Evolutionary conservation across 768 basidiomycete genomes (phyloP), one percentile per base, ranked within the genome.

Genomic region (Cystofilobasidium capitatum): DNA sequence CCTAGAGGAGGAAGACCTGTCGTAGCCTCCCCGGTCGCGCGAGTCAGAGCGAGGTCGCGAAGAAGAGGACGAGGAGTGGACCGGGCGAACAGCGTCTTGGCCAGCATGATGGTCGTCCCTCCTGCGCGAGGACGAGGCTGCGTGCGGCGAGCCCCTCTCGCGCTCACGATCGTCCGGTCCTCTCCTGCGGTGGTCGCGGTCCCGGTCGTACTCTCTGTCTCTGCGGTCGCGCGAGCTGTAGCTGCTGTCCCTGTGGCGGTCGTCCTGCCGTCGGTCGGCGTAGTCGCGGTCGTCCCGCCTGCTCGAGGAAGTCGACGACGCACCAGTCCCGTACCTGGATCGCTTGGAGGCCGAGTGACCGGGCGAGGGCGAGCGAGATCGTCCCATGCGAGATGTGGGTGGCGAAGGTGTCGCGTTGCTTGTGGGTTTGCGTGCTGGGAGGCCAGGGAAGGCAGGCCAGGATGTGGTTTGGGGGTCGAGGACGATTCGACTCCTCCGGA

Each of bases 191-290:
- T 36, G n/a, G 3, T 60, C 58, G 24, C 47, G 31, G 16, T 66
- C 58, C 17, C 65, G 55, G 22, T 58, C 57, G 22, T 16, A 20
- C 58, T 31, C 40, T 33, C 40, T 26, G 7, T 9, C 45, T 8
- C 9, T 49, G 51, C 58, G 16, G 36, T 67, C 66, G 14, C 60
- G 33, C 13, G 36, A 42, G 31, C 51, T 8, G 44, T 63, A 37
- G 5, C 10, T 22, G 26, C 37, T 26, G 17, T 45, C 44, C 24
- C 33, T 29, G 24, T 45, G 22, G 24, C 44, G 60, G 36, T 66
- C 65, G 58, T 66, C 65, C 42, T 49, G 26, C n/a, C 47, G 47
- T 26, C 22, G 40, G 62, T 64, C 62, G n/a, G 49, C 64, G 26
- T 42, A 40, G 36, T 37, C 49, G 26, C 57, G 31, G 9, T 40